Base-by-base conservation (phyloP, 306 rosid species). In the Citrullus colocynthis region DNA sequence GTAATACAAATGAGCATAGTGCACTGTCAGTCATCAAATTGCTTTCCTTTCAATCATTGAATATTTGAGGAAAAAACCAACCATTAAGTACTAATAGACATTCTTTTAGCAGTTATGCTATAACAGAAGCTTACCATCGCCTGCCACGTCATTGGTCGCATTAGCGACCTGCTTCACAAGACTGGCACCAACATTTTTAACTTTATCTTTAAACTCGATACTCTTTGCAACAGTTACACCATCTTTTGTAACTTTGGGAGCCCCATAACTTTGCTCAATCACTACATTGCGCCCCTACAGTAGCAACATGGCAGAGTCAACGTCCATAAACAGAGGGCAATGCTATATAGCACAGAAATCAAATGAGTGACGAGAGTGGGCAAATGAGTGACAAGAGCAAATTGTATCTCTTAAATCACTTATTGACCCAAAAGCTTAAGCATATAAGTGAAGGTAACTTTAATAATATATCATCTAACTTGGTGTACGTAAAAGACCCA, bases 81-180 rank as follows among this genome's bases (percentile, higher is more conserved):
- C 41, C 39, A 56, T 75, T 36, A 39, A 7, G 10, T 10, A 39
- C 55, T 57, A 13, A 45, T 39, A 12, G 28, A 4, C 21, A 28
- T 30, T 30, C 21, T 3, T 21, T 28, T 12, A 42, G 21, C 15
- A 44, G 44, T 16, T 24, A n/a, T 49, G 41, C 60, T 32, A 61
- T 14, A 60, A 30, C 7, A 44, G 15, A 32, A 51, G 48, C 93
- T 83, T 83, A 94, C 98, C 98, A 85, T 94, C 98, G 78, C 98
- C 98, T 3, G 97, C 98, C 39, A 81, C 86, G 58, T 92, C 97
- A 76, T 95, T 95, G 74, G 96, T 95, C 49, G 98, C 98, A 82
- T 90, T 95, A 11, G 98, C 98, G 78, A 95, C 97, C 90, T 95
- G 97, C 85, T 94, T 94, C 80, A 94, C 98, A 81, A 94, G 92